Evolutionary conservation across 768 basidiomycete species (phyloP).

Genomic region (Rubroboletus satanas): DNA sequence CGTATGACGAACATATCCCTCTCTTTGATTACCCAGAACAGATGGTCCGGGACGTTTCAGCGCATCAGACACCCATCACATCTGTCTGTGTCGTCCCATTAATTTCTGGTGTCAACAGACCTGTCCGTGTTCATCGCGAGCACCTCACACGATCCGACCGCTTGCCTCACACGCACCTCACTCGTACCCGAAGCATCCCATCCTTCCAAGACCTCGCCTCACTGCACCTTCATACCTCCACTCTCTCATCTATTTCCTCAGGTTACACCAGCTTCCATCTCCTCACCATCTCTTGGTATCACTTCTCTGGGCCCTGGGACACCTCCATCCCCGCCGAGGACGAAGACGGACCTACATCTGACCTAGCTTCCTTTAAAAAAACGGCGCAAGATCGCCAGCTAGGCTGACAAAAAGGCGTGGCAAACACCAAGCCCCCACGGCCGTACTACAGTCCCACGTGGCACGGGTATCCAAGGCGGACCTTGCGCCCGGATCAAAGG

Average conservation of each 20-base stretch:
- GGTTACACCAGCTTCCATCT: slow-evolving; percentile 56
- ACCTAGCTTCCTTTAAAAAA: slow-evolving; percentile 42
- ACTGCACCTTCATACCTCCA: slow-evolving; percentile 75
- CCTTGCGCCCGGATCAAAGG: slow-evolving; percentile 43
- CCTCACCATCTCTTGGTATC: slow-evolving; percentile 86
- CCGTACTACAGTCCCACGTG: slow-evolving; percentile 75
- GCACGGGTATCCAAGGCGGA: slow-evolving; percentile 54
- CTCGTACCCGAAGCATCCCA: slow-evolving; percentile 6
- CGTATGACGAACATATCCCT: slow-evolving; percentile 77
- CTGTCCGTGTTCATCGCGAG: slow-evolving; percentile 50
- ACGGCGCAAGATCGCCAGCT: slow-evolving; percentile 46
- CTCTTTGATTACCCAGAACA: slow-evolving; percentile 69
- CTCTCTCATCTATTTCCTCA: slow-evolving; percentile 63
- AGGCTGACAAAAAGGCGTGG: too few species aligned
- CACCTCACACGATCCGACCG: slow-evolving; percentile 78
- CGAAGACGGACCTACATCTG: slow-evolving; percentile 42
- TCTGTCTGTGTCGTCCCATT: slow-evolving; percentile 55
- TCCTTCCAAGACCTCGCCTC: slow-evolving; percentile 44
- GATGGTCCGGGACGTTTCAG: slow-evolving; percentile 42
- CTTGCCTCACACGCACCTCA: slow-evolving; percentile 43
- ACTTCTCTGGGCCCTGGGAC: slow-evolving; percentile 79
- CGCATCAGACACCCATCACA: slow-evolving; percentile 66
- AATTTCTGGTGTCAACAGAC: slow-evolving; percentile 13
- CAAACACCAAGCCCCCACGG: background rate
- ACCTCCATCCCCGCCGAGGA: slow-evolving; percentile 57